A percentile compares a stretch with the other conserved stretches of the same genome.
Evolutionary conservation across 805 yeast species (phyloP).

Genomic region (Schwanniomyces yamadae): DNA sequence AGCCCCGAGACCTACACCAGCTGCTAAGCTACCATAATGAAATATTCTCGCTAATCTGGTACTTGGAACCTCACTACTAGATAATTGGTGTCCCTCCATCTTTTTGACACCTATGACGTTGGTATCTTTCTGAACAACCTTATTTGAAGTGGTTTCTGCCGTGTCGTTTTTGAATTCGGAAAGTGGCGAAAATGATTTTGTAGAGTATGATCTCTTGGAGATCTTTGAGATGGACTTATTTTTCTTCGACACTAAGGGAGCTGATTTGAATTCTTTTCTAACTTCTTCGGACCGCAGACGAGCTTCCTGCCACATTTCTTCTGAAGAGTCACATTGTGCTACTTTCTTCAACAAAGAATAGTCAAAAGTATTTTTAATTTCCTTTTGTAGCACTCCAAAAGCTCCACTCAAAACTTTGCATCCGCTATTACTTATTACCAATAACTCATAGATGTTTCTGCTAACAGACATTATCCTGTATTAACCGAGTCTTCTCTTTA

Average conservation of each 20-base stretch:
- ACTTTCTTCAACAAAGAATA: conserved; percentile 20
- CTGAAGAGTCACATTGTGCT: conserved; percentile 16
- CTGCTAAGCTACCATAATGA: conserved; percentile 91
- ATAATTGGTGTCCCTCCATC: conserved; percentile 44
- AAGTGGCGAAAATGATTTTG: conserved; percentile 12
- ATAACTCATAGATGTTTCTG: conserved; percentile 18
- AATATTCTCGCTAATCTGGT: conserved; percentile 84
- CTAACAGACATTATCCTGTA: conserved; percentile 13
- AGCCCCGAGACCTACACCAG: conserved; percentile 84
- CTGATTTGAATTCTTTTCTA: too few relatives aligned
- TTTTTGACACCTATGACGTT: conserved; percentile 18
- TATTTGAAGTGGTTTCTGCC: not conserved
- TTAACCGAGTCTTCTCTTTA: too few relatives aligned
- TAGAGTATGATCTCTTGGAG: conserved; percentile 13
- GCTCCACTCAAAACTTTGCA: conserved; percentile 20
- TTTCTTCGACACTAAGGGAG: conserved; percentile 3
- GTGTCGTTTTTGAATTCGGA: conserved; percentile 5
- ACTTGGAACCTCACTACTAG: conserved; percentile 77
- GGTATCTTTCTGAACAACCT: not conserved
- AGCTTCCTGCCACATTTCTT: conserved; percentile 24
- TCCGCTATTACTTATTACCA: conserved; percentile 25
- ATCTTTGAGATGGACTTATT: not conserved
- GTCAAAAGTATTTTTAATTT: conserved; percentile 18
- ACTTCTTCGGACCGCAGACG: conserved; percentile 4
- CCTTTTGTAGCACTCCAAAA: conserved; percentile 16